phyloP scores from a whole-genome alignment of 192 early-diverging fungal species.

The Glomus cerebriforme region DNA sequence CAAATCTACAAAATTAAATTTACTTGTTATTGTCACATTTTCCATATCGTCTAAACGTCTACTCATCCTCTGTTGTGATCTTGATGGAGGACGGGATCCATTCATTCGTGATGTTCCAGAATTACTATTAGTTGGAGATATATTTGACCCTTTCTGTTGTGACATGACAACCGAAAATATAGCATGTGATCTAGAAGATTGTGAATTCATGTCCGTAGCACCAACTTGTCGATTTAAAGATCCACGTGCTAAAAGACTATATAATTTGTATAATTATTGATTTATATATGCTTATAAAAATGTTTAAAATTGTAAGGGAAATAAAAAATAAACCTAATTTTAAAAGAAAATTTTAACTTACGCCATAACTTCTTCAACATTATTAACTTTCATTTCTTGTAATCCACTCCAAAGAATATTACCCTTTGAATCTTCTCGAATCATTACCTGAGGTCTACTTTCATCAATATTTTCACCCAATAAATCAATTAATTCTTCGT shows the following conservation, averaged over 20 bases:
- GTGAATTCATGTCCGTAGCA: slow-evolving; percentile 97
- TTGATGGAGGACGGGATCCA: slow-evolving; percentile 20
- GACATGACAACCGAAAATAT: slow-evolving; percentile 90
- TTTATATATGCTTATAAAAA: too few species aligned
- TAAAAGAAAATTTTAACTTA: slow-evolving; percentile 35
- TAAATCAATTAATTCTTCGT: slow-evolving; percentile 95
- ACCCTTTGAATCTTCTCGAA: slow-evolving; percentile 87
- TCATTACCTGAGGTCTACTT: slow-evolving; percentile 62
- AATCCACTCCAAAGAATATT: slow-evolving; percentile 87
- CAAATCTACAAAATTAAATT: slow-evolving; percentile 99
- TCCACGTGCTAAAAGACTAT: slow-evolving; percentile 64
- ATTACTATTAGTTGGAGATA: slow-evolving; percentile 22
- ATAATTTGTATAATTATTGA: too few species aligned
- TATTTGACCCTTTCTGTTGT: slow-evolving; percentile 61
- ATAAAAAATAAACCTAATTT: too few species aligned
- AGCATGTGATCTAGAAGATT: slow-evolving; percentile 94
- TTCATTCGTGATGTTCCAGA: slow-evolving; percentile 11
- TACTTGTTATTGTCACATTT: slow-evolving; percentile 70
- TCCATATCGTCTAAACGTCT: slow-evolving; percentile 48
- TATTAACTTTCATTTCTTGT: slow-evolving; percentile 69
- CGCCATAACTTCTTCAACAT: slow-evolving; percentile 74
- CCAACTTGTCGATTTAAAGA: slow-evolving; percentile 82
- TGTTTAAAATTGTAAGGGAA: too few species aligned
- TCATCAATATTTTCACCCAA: slow-evolving; percentile 61
- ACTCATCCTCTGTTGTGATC: slow-evolving; percentile 8